Percentiles rank a stretch among this genome's conserved stretches.
Conservation (phyloP, 164 flowering plant species). For the Houttuynia cordata region DNA sequence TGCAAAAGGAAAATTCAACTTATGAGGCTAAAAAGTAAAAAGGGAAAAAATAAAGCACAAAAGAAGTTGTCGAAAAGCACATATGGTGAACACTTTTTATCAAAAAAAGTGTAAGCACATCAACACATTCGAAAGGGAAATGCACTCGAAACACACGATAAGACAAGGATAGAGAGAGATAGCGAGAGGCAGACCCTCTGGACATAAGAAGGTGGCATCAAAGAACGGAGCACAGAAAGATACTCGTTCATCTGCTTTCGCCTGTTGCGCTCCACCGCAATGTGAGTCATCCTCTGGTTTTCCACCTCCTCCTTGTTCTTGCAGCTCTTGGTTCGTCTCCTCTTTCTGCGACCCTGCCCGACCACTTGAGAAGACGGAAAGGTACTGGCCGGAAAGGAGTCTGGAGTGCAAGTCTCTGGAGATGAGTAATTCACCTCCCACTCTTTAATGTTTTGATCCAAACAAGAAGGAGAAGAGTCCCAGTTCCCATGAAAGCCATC, state of each 20-base stretch:
- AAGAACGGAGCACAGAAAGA: constrained; percentile 34
- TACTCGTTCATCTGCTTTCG: constrained; percentile 55
- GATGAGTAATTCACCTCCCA: constrained; percentile 28
- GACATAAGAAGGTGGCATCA: constrained; percentile 51
- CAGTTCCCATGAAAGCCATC: constrained; percentile 15
- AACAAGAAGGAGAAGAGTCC: constrained; percentile 15
- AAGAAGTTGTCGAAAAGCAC: too few relatives aligned
- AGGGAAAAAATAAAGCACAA: too few relatives aligned
- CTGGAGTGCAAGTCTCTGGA: constrained; percentile 3
- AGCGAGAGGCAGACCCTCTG: constrained; percentile 29
- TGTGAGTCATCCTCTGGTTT: constrained; percentile 58
- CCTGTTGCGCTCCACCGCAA: constrained; percentile 49
- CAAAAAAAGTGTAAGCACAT: too few relatives aligned
- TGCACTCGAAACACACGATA: too few relatives aligned
- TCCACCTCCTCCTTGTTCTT: constrained; percentile 51
- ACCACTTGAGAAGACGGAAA: constrained; percentile 3
- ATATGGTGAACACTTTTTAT: too few relatives aligned
- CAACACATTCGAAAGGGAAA: too few relatives aligned
- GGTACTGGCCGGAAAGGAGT: not conserved
- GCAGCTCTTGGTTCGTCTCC: constrained; percentile 24
- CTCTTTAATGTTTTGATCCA: constrained; percentile 24
- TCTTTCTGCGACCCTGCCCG: constrained; percentile 16
- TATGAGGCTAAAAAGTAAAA: too few relatives aligned
- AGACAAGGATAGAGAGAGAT: not conserved
- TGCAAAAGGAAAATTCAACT: too few relatives aligned